A percentile compares a stretch with the other conserved stretches of the same genome.
phyloP scores from a whole-genome alignment of 331 rosid genomes.

The Erythrophleum ivorense region DNA sequence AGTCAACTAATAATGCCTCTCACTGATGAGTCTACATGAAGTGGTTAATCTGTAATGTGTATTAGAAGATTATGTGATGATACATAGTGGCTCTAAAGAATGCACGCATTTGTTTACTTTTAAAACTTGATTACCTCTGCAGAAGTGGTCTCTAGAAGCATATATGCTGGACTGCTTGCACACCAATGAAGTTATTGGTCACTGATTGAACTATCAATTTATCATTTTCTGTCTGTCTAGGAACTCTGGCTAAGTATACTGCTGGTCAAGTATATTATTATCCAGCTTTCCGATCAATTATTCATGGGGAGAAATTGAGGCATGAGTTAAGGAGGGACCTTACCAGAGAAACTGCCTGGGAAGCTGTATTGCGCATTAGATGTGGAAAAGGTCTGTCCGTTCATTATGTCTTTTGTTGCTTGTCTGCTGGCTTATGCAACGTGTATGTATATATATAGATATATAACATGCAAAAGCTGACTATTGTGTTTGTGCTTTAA shows the following conservation, averaged over 20 bases:
- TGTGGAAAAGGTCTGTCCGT: slow-evolving; percentile 86
- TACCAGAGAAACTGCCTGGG: slow-evolving; percentile 99
- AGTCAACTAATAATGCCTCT: not conserved
- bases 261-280: slow-evolving; percentile 93
- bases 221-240: slow-evolving; percentile 47
- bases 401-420: slow-evolving; percentile 32
- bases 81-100: not conserved
- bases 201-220: not conserved
- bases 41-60: not conserved
- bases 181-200: not conserved
- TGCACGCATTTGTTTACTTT: not conserved
- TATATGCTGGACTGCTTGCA: not conserved
- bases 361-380: slow-evolving; percentile 97
- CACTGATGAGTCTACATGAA: not conserved
- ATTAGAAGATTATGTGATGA: slow-evolving; percentile 8
- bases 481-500: slow-evolving; percentile 44
- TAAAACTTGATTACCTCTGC: not conserved
- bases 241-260: slow-evolving; percentile 96
- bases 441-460: not conserved
- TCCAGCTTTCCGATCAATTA: slow-evolving; percentile 79
- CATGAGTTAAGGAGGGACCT: slow-evolving; percentile 93
- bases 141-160: not conserved
- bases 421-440: slow-evolving; percentile 19
- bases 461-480: slow-evolving; percentile 27
- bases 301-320: slow-evolving; percentile 92